These are phyloP conservation scores for Penicillium sp. DNA, from an alignment of 2,329 filamentous ascomycete genomes.

Conservation along the genomic window DNA sequence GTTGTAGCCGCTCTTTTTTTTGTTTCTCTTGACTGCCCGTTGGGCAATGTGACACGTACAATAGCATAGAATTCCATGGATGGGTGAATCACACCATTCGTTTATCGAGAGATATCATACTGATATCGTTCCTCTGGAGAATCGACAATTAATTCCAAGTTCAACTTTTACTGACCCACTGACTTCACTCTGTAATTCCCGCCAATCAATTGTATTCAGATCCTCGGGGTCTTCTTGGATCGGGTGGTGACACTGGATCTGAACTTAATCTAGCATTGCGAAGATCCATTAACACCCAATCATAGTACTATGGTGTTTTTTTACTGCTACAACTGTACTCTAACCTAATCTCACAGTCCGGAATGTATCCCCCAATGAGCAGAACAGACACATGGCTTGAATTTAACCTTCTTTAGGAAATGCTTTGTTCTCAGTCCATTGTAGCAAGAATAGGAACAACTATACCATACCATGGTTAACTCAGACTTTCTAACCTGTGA, in stretches of 20 bases:
- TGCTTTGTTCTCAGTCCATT: too few species aligned
- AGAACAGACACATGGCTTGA: too few species aligned
- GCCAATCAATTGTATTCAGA: neutral
- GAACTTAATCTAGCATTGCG: conserved; percentile 4
- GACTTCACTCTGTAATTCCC: neutral
- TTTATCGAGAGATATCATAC: conserved; percentile 18
- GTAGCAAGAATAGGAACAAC: too few species aligned
- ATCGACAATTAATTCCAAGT: conserved; percentile 14
- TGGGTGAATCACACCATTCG: conserved; percentile 27
- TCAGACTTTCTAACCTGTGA: too few species aligned
- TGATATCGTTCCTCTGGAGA: conserved; percentile 14
- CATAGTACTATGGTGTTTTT: neutral
- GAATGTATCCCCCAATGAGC: too few species aligned
- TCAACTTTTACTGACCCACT: conserved; percentile 1
- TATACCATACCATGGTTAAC: too few species aligned
- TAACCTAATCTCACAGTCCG: too few species aligned
- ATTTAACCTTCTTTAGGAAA: too few species aligned
- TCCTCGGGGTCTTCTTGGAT: neutral
- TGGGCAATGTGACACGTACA: conserved; percentile 32
- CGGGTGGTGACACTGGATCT: neutral
- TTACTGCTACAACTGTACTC: too few species aligned
- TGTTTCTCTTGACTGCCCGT: conserved; percentile 16
- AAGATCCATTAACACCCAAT: neutral
- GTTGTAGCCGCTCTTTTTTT: conserved; percentile 27
- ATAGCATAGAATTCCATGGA: conserved; percentile 33